Percentiles rank a stretch among this genome's conserved stretches.
Evolutionary conservation across 306 rosid genomes (phyloP).

Genomic region (Pachyrhizus erosus): DNA sequence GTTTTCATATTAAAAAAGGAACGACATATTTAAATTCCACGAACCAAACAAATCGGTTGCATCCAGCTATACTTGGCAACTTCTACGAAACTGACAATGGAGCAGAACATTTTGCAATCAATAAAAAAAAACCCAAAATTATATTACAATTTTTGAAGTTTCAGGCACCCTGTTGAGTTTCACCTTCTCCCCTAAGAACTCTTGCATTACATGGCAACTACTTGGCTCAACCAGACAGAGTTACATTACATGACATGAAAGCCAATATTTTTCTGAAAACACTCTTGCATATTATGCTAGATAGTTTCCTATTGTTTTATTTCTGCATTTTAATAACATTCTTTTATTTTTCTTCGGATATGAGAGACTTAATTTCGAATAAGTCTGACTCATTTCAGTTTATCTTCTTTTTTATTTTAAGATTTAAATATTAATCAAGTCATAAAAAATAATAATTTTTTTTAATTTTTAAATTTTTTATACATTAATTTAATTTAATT

Average conservation of each 20-base stretch:
- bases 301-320: not conserved
- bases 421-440: too few species aligned
- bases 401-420: not conserved
- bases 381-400: not conserved
- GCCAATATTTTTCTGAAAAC: not conserved
- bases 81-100: not conserved
- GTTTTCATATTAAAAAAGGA: not conserved
- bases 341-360: not conserved
- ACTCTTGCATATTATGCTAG: not conserved
- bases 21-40: not conserved
- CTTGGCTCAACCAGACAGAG: not conserved
- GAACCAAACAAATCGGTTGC: conserved; percentile 14
- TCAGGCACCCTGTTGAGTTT: not conserved
- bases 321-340: not conserved
- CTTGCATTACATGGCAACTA: too few species aligned
- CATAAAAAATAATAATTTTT: too few species aligned
- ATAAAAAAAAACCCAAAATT: not conserved
- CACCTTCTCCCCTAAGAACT: not conserved
- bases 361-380: not conserved
- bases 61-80: conserved; percentile 5
- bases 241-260: not conserved
- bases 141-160: not conserved
- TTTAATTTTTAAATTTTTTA: too few species aligned
- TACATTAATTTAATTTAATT: too few species aligned
- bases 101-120: not conserved